Evolutionary conservation across 805 yeast species (phyloP), one percentile per base, ranked within the genome.

Genomic region (Hanseniaspora guilliermondii): DNA sequence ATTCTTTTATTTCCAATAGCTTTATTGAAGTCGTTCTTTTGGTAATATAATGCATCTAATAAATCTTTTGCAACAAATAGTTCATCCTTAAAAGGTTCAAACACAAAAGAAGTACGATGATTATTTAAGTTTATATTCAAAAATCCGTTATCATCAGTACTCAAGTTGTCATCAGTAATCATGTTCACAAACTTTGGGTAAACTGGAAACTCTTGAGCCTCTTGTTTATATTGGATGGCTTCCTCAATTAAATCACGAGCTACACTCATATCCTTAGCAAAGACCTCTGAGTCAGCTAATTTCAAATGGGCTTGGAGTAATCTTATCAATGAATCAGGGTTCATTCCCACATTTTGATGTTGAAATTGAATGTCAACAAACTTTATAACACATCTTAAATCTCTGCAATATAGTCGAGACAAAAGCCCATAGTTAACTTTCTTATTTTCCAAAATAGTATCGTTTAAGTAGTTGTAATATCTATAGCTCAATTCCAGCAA

Each of bases 31-130:
- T 84, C 87, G n/a, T 87, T 87, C 16, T 79, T 72, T 1, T 83
- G 75, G 54, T 87, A 67, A 57, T 85, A 82, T 39, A 81, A 70
- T 2, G 93, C 87, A 3, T 85, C 80, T 59, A 82, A 77, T 55
- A 86, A 62, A 60, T 88, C 95, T 66, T 91, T 74, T 1, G 87
- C 83, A 54, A 81, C 79, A 65, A 88, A 82, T 58, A 84, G 76
- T 61, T 87, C 96, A 56, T 83, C 86, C 37, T 81, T 72, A 64
- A 85, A 88, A 3, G 83, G 84, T 53, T 77, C 81, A 85, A 86
- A 83, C 1, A 79, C 77, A 27, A 46, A 53, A 49, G 73, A 75
- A 39, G 73, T 76, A 62, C 72, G 69, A 52, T 65, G 68, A 19
- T 66, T 62, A 32, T 53, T 48, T 30, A 70, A 19, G 61, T 70